These are phyloP conservation scores for Pseudozyma hubeiensis DNA, from an alignment of 1,284 basidiomycete species.

Conservation along the genomic window DNA sequence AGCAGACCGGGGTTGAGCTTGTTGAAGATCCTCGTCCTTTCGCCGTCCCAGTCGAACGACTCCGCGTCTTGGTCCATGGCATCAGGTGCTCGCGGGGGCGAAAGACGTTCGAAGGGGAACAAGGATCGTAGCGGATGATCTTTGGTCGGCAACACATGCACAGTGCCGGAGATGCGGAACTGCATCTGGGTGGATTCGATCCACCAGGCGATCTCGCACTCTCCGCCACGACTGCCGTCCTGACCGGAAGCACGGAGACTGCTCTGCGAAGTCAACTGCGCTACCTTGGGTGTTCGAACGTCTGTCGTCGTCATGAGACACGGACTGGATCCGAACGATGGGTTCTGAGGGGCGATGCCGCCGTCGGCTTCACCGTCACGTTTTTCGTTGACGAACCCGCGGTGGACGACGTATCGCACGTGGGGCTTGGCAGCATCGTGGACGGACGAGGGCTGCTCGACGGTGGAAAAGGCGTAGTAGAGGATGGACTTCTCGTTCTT, in stretches of 20 bases:
- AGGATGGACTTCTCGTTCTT: slow-evolving; percentile 62
- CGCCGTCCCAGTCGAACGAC: slow-evolving; percentile 68
- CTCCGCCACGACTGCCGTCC: slow-evolving; percentile 42
- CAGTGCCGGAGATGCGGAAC: slow-evolving; percentile 66
- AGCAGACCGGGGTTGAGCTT: slow-evolving; percentile 67
- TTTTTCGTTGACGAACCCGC: slow-evolving; percentile 69
- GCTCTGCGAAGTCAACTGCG: slow-evolving; percentile 56
- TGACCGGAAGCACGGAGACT: slow-evolving; percentile 30
- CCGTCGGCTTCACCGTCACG: slow-evolving; percentile 49
- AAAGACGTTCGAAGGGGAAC: slow-evolving; percentile 49
- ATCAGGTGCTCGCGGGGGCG: slow-evolving; percentile 31
- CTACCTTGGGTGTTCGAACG: slow-evolving; percentile 67
- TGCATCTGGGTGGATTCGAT: slow-evolving; percentile 65
- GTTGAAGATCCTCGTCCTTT: slow-evolving; percentile 67
- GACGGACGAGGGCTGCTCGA: slow-evolving; percentile 40
- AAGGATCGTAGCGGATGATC: slow-evolving; percentile 38
- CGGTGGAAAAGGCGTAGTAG: slow-evolving; percentile 64
- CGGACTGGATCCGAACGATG: slow-evolving; percentile 56
- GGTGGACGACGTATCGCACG: slow-evolving; percentile 68
- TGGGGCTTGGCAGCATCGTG: slow-evolving; percentile 56
- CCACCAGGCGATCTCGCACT: slow-evolving; percentile 69
- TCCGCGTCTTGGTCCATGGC: slow-evolving; percentile 26
- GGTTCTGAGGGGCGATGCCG: slow-evolving; percentile 52
- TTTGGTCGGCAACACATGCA: slow-evolving; percentile 64
- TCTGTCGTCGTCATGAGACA: slow-evolving; percentile 69